Percentiles rank a stretch among this genome's conserved stretches.
These are phyloP conservation scores for Nakazawaea ambrosiae DNA, from an alignment of 805 yeast genomes.

Conservation along the genomic window DNA sequence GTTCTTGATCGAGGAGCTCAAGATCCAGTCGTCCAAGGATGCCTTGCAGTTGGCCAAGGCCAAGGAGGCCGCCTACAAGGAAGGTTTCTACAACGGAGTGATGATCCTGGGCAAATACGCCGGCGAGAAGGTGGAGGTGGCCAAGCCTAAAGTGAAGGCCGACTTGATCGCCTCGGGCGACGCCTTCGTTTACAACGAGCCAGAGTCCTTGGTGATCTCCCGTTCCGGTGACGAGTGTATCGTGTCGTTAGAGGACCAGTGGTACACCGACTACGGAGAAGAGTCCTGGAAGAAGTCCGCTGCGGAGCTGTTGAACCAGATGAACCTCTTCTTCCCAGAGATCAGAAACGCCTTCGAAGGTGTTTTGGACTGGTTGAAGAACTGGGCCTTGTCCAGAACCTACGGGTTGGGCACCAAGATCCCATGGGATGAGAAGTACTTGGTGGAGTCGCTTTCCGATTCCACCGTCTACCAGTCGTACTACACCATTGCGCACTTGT, in stretches of 20 bases:
- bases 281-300: constrained; percentile 80
- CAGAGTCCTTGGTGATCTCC: constrained; percentile 83
- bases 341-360: constrained; percentile 89
- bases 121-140: constrained; percentile 87
- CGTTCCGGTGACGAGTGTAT: constrained; percentile 97
- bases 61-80: constrained; percentile 92
- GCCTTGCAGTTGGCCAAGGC: constrained; percentile 80
- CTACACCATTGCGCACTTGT: constrained; percentile 81
- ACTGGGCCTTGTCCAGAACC: constrained; percentile 97
- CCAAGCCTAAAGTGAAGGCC: constrained; percentile 79
- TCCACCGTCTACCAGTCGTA: constrained; percentile 94
- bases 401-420: constrained; percentile 92
- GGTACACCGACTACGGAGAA: constrained; percentile 98
- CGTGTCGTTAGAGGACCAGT: constrained; percentile 96
- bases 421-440: constrained; percentile 94
- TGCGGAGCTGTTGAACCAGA: constrained; percentile 62
- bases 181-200: constrained; percentile 91
- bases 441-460: constrained; percentile 92
- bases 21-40: constrained; percentile 94
- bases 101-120: constrained; percentile 74
- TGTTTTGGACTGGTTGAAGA: constrained; percentile 91
- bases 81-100: constrained; percentile 88
- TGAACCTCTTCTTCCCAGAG: constrained; percentile 79
- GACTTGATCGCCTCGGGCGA: constrained; percentile 72
- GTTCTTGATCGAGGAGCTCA: constrained; percentile 72